Percentiles rank a stretch among this genome's conserved stretches.
Evolutionary conservation across 164 flowering plant genomes (phyloP).

Genomic region (Vitis cinerea): DNA sequence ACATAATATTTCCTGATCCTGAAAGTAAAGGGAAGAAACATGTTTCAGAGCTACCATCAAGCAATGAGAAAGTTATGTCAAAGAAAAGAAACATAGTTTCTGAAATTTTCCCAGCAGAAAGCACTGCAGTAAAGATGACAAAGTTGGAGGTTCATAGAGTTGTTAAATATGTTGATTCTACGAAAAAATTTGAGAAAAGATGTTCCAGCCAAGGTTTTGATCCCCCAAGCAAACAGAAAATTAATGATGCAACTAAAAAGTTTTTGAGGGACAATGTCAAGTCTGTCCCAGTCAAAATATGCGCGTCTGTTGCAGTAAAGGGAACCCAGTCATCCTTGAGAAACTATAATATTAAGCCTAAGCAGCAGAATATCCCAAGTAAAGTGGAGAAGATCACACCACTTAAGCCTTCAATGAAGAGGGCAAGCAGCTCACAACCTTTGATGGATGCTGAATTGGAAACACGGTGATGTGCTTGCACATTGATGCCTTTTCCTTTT

Average conservation of each 20-base stretch:
- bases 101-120: constrained; percentile 12
- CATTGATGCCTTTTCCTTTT: neutral
- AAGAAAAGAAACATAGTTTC: constrained; percentile 21
- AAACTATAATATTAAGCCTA: constrained; percentile 8
- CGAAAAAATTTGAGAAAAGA: constrained; percentile 1
- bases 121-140: constrained; percentile 10
- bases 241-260: neutral
- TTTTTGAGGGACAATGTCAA: neutral
- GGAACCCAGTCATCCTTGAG: constrained; percentile 10
- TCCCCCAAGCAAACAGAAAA: neutral
- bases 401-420: constrained; percentile 11
- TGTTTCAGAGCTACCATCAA: constrained; percentile 8
- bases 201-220: neutral
- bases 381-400: constrained; percentile 11
- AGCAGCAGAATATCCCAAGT: constrained; percentile 8
- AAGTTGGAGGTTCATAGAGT: constrained; percentile 5
- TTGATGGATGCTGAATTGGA: constrained; percentile 31
- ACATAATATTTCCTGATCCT: constrained; percentile 46
- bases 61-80: constrained; percentile 14
- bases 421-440: constrained; percentile 12
- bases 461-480: constrained; percentile 32
- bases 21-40: constrained; percentile 20
- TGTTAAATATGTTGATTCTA: constrained; percentile 1
- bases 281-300: neutral
- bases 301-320: neutral